Evolutionary conservation across 345 rosid species (phyloP).

Genomic region (Schrenkiella parvula): DNA sequence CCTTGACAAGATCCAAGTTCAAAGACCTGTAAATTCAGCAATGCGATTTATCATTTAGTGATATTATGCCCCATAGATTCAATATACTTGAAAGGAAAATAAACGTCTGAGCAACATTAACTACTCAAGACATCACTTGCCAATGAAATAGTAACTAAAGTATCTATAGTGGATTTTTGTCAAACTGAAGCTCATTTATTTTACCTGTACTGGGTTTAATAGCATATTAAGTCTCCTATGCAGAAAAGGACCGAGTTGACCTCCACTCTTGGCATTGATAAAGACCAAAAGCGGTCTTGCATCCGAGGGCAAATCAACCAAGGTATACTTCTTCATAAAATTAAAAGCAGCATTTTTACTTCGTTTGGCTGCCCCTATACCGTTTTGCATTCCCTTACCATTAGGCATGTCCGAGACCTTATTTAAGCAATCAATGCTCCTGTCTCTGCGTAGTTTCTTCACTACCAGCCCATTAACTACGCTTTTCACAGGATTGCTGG

Average conservation of each 20-base stretch:
- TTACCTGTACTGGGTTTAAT: constrained; percentile 81
- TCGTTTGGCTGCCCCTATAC: constrained; percentile 33
- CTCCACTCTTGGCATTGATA: constrained; percentile 81
- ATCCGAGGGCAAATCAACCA: constrained; percentile 57
- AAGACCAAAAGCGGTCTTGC: constrained; percentile 76
- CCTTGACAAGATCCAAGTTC: constrained; percentile 70
- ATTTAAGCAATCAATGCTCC: constrained; percentile 38
- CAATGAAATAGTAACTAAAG: not conserved
- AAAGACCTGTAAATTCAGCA: constrained; percentile 50
- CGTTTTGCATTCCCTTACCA: constrained; percentile 32
- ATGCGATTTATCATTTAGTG: not conserved
- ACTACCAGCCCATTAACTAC: constrained; percentile 42
- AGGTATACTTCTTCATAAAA: constrained; percentile 36
- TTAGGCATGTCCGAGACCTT: constrained; percentile 26
- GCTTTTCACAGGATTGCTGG: constrained; percentile 29
- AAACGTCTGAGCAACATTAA: not conserved
- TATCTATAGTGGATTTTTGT: not conserved
- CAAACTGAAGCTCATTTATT: not conserved
- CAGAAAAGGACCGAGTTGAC: constrained; percentile 67
- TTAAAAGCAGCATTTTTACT: constrained; percentile 25
- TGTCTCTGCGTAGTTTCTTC: constrained; percentile 45
- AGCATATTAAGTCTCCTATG: constrained; percentile 69
- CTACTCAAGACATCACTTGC: constrained; percentile 4
- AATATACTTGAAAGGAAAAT: not conserved
- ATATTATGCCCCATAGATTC: not conserved